phyloP scores from a whole-genome alignment of 768 basidiomycete genomes.

The Atractiella rhizophila region DNA sequence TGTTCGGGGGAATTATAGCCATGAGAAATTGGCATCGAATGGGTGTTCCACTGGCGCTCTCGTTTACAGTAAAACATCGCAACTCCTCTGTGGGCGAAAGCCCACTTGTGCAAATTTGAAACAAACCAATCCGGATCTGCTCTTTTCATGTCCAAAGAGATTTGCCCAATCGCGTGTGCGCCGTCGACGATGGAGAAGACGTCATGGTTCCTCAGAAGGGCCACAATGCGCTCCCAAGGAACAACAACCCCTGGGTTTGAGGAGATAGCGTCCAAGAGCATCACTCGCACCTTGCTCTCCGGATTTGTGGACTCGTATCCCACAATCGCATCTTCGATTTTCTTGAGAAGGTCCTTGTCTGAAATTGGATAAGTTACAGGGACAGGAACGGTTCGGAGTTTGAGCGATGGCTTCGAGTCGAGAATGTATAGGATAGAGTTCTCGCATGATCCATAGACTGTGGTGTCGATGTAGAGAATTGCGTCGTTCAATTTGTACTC shows the following conservation, averaged over 20 bases:
- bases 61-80: constrained; percentile 10
- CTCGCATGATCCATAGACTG: constrained; percentile 10
- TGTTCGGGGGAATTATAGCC: constrained; percentile 2
- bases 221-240: constrained; percentile 20
- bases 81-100: constrained; percentile 7
- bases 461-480: constrained; percentile 8
- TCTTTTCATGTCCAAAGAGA: constrained; percentile 18
- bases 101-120: constrained; percentile 17
- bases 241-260: constrained; percentile 19
- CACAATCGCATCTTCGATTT: constrained; percentile 1
- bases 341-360: constrained; percentile 4
- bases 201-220: constrained; percentile 18
- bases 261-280: constrained; percentile 21
- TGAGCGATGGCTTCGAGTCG: constrained; percentile 8
- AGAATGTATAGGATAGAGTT: constrained; percentile 7
- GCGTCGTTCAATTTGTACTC: constrained; percentile 12
- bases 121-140: constrained; percentile 20
- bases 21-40: constrained; percentile 6
- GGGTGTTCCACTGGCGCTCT: constrained; percentile 4
- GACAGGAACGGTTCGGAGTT: constrained; percentile 8
- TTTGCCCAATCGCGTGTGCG: constrained; percentile 24
- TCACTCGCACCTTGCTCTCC: constrained; percentile 16
- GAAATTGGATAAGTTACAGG: constrained; percentile 9
- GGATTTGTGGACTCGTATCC: neutral
- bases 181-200: constrained; percentile 22